Percentiles rank a stretch among this genome's conserved stretches.
Conservation (phyloP, 2,329 filamentous ascomycete species). For the Ophiostoma populinum region DNA sequence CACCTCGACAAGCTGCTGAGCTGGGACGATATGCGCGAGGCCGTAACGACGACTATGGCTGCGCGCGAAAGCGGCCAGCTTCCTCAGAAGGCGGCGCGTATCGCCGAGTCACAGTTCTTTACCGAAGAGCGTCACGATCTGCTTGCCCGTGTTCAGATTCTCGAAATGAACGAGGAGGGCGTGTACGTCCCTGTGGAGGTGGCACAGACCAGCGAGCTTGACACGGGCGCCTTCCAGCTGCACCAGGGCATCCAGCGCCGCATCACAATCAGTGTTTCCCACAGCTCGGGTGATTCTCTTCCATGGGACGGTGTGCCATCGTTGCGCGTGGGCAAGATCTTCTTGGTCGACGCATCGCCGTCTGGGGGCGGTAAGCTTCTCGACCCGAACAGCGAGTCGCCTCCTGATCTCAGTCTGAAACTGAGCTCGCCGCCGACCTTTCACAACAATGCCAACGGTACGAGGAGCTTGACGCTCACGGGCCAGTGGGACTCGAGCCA, state of each 20-base stretch:
- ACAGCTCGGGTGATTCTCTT: conserved; percentile 73
- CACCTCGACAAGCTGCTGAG: conserved; percentile 93
- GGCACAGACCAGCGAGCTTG: conserved; percentile 65
- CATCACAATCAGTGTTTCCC: conserved; percentile 73
- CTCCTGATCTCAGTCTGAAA: conserved; percentile 57
- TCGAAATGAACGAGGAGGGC: conserved; percentile 81
- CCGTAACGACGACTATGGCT: conserved; percentile 33
- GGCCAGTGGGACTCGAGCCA: conserved; percentile 95
- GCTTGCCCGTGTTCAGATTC: conserved; percentile 70
- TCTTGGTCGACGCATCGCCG: conserved; percentile 57
- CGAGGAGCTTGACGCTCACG: conserved; percentile 67
- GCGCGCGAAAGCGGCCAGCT: conserved; percentile 22
- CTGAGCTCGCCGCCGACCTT: conserved; percentile 63
- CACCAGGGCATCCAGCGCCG: conserved; percentile 88
- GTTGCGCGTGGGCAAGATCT: conserved; percentile 64
- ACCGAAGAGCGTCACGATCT: conserved; percentile 89
- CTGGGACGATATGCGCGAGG: conserved; percentile 96
- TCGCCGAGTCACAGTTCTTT: conserved; percentile 84
- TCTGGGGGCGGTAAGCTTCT: conserved; percentile 36
- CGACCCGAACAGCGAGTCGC: conserved; percentile 1
- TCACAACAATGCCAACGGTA: conserved; percentile 77
- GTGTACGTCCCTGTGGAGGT: conserved; percentile 89
- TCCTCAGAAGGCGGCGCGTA: conserved; percentile 39
- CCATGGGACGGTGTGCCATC: conserved; percentile 74
- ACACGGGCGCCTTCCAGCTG: conserved; percentile 82